These are phyloP conservation scores for Cladosporium sp. DNA, from an alignment of 2,329 filamentous ascomycete genomes.

Conservation along the genomic window DNA sequence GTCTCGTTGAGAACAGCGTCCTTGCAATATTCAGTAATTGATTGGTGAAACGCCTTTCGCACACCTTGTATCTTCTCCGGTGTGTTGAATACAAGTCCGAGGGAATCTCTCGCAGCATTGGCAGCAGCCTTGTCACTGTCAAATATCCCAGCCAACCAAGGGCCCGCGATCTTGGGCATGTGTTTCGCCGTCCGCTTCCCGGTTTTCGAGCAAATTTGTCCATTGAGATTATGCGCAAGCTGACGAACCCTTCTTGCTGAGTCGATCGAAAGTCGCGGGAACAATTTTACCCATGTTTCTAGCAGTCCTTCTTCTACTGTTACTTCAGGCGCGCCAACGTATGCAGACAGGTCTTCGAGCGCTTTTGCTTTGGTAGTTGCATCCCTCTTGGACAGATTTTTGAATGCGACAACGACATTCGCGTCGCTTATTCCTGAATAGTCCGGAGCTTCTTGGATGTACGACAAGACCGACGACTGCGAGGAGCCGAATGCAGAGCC, in stretches of 20 bases:
- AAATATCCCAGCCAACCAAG: slow-evolving; percentile 88
- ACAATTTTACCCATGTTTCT: slow-evolving; percentile 79
- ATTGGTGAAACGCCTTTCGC: slow-evolving; percentile 74
- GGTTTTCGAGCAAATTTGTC: slow-evolving; percentile 51
- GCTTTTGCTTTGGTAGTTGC: slow-evolving; percentile 87
- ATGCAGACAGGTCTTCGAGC: slow-evolving; percentile 73
- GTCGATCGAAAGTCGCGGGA: slow-evolving; percentile 86
- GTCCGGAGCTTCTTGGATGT: slow-evolving; percentile 80
- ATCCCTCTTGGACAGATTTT: slow-evolving; percentile 90
- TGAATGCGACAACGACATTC: slow-evolving; percentile 82
- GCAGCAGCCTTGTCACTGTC: slow-evolving; percentile 77
- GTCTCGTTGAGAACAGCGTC: slow-evolving; percentile 76
- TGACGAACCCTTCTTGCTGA: slow-evolving; percentile 83
- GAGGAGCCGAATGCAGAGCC: slow-evolving; percentile 44
- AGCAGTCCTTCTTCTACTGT: slow-evolving; percentile 77
- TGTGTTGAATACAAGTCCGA: slow-evolving; percentile 70
- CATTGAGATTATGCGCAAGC: slow-evolving; percentile 73
- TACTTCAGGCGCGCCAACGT: slow-evolving; percentile 54
- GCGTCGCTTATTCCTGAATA: slow-evolving; percentile 72
- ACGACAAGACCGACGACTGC: slow-evolving; percentile 66
- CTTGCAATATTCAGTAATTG: slow-evolving; percentile 77
- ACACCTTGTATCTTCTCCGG: slow-evolving; percentile 74
- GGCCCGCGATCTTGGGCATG: slow-evolving; percentile 71
- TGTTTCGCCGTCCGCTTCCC: slow-evolving; percentile 81
- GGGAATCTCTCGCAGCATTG: slow-evolving; percentile 70